These are phyloP conservation scores for Entelexis paramagnoliae DNA, from an alignment of 1,139 yeast genomes.

Conservation along the genomic window DNA sequence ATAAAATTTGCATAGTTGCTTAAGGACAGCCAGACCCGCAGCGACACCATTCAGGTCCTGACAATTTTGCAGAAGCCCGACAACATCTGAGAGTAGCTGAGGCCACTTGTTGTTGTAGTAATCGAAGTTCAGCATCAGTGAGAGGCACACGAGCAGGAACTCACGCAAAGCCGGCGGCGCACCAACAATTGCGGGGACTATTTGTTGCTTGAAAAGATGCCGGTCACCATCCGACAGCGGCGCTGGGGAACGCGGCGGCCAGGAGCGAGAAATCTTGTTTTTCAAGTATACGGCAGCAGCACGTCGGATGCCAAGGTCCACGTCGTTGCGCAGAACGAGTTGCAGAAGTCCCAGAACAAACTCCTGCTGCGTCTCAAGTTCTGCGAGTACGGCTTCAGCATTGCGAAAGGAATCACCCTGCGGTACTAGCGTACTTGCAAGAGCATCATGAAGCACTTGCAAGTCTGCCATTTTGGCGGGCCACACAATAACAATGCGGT, in stretches of 20 bases:
- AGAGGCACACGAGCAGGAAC: constrained; percentile 47
- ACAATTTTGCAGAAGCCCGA: constrained; percentile 45
- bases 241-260: constrained; percentile 38
- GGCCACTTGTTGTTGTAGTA: constrained; percentile 61
- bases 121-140: constrained; percentile 58
- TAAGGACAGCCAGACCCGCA: constrained; percentile 65
- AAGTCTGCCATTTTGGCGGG: constrained; percentile 43
- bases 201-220: constrained; percentile 54
- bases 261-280: constrained; percentile 55
- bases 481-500: background rate
- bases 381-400: constrained; percentile 59
- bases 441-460: constrained; percentile 57
- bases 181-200: constrained; percentile 41
- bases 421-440: constrained; percentile 69
- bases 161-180: constrained; percentile 31
- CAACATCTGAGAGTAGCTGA: constrained; percentile 47
- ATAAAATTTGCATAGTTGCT: constrained; percentile 64
- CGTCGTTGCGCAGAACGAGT: constrained; percentile 48
- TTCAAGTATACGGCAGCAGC: constrained; percentile 87
- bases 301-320: constrained; percentile 48
- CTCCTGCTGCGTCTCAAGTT: constrained; percentile 52
- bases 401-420: constrained; percentile 51
- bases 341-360: constrained; percentile 78
- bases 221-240: constrained; percentile 58
- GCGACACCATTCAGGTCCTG: constrained; percentile 48